Evolutionary conservation across 2,329 filamentous ascomycete genomes (phyloP), one percentile per base, ranked within the genome.

Genomic region (Aspergillus hortae): DNA sequence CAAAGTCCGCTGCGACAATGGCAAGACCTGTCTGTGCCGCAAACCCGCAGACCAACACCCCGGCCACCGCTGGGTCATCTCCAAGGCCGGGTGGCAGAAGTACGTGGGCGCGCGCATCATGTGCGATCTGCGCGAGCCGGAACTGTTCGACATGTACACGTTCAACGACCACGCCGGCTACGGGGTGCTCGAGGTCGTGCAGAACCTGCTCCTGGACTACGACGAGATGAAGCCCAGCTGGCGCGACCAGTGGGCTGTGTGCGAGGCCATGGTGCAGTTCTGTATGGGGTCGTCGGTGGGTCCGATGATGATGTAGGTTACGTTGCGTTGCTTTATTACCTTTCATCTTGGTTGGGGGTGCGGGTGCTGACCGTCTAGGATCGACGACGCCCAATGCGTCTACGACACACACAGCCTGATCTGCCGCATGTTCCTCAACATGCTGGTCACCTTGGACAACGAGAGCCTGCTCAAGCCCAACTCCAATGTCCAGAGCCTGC

Each of bases 141-240:
- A 78, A 44, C 54, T 53, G 35, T 77, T 78, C 40, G 15, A 15
- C 6, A 73, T 79, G 70, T 64, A 76, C 57, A 70, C 70, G 2
- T 77, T 67, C 59, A 78, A 77, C 47, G 72, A 78, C 53, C 72
- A 72, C 44, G 58, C 47, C 4, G 62, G 52, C 3, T 77, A 75
- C 42, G 76, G 76, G 1, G 47, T 63, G 6, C 40, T 78, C 0
- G 75, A 80, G 61, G 56, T 75, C 0, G 21, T 77, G 4, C 66
- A 79, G 58, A 79, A 78, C 47, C 52, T 69, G 5, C 41, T 78
- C 1, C 58, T 75, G 5, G 69, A 76, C 46, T 75, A 74, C 40
- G 57, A 61, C 3, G 69, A 74, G 48, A 9, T 21, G 14, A 21
- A 17, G 71, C 65, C 4, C 54, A 56, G 6, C 32, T 71, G 68